phyloP scores from a whole-genome alignment of 2,329 filamentous ascomycete genomes.

The Rutstroemia sp. region DNA sequence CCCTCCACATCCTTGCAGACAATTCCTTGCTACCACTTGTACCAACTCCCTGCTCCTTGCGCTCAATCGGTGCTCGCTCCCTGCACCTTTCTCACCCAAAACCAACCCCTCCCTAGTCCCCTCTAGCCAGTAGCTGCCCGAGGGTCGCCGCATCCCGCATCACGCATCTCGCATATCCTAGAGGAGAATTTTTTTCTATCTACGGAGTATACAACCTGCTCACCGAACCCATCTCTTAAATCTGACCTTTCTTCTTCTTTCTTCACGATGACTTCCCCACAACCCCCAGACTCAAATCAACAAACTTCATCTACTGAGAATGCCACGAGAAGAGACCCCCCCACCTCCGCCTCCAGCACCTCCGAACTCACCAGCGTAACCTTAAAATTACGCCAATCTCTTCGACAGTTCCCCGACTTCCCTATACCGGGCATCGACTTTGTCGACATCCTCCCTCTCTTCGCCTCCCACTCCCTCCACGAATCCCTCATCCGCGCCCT shows the following conservation, averaged over 20 bases:
- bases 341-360: conserved; percentile 28
- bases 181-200: conserved; percentile 4
- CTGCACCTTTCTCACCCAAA: background rate
- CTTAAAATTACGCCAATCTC: conserved; percentile 61
- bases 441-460: conserved; percentile 96
- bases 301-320: conserved; percentile 15
- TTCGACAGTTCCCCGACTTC: conserved; percentile 88
- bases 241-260: conserved; percentile 20
- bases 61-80: background rate
- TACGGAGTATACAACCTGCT: background rate
- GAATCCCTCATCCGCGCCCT: conserved; percentile 73
- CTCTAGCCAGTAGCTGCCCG: conserved; percentile 7
- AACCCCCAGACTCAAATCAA: conserved; percentile 12
- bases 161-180: conserved; percentile 3
- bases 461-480: conserved; percentile 70
- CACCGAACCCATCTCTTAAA: background rate
- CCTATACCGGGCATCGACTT: conserved; percentile 89
- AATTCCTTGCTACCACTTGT: background rate
- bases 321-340: conserved; percentile 28
- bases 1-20: background rate
- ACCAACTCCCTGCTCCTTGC: background rate
- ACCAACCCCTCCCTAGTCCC: background rate
- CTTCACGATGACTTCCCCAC: conserved; percentile 27
- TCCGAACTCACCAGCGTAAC: conserved; percentile 40
- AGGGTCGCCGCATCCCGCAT: conserved; percentile 2